phyloP scores from a whole-genome alignment of 768 basidiomycete species.

The Boletus coccyginus region DNA sequence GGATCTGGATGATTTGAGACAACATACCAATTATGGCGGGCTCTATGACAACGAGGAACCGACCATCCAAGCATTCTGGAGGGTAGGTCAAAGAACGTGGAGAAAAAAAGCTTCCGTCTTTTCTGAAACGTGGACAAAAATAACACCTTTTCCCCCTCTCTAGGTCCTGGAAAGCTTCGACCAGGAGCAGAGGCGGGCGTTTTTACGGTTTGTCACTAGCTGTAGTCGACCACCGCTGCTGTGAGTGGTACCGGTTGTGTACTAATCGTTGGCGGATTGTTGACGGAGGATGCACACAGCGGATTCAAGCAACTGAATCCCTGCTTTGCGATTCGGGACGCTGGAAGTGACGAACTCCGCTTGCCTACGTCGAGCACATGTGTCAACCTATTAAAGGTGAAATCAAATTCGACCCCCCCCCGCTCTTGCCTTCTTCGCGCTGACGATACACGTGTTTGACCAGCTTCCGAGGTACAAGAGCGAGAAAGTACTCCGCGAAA shows the following conservation, averaged over 20 bases:
- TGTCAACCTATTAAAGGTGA: constrained; percentile 87
- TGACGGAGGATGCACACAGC: constrained; percentile 32
- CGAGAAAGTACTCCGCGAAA: constrained; percentile 63
- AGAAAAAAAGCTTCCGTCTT: neutral
- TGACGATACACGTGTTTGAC: neutral
- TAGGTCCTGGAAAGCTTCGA: constrained; percentile 78
- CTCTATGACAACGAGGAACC: constrained; percentile 65
- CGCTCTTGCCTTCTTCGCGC: neutral
- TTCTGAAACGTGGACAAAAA: neutral
- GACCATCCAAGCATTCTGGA: constrained; percentile 84
- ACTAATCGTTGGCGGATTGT: neutral
- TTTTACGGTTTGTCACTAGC: constrained; percentile 91
- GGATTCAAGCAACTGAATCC: constrained; percentile 88
- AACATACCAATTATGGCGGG: constrained; percentile 81
- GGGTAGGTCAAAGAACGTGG: constrained; percentile 40
- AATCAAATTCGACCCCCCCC: neutral
- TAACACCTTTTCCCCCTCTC: neutral
- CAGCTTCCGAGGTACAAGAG: constrained; percentile 71
- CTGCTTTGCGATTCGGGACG: constrained; percentile 83
- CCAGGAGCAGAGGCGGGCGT: constrained; percentile 71
- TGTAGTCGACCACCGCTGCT: constrained; percentile 87
- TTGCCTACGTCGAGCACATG: constrained; percentile 83
- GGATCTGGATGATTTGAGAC: constrained; percentile 76
- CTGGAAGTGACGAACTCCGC: constrained; percentile 67
- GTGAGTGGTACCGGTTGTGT: constrained; percentile 40